Evolutionary conservation across 2,329 filamentous ascomycete species (phyloP).

Genomic region (Fusarium burgessii): DNA sequence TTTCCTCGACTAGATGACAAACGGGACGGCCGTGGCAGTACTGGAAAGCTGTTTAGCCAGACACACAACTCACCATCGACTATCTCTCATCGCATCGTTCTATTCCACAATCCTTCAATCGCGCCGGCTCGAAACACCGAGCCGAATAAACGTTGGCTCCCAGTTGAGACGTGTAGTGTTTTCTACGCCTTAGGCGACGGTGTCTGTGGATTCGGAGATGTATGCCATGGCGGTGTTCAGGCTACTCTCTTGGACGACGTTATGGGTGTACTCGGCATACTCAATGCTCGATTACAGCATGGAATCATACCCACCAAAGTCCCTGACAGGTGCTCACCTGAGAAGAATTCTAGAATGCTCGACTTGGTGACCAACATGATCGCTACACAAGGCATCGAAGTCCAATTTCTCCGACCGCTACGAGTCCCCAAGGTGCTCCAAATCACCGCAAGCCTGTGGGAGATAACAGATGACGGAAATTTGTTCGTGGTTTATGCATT

Average conservation of each 20-base stretch:
- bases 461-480: background rate
- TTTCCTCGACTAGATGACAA: accelerated
- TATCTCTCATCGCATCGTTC: background rate
- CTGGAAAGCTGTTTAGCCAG: background rate
- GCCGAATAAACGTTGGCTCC: background rate
- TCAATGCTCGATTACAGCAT: background rate
- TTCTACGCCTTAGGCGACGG: background rate
- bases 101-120: background rate
- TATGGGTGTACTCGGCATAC: background rate
- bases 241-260: background rate
- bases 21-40: background rate
- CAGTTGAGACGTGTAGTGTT: accelerated
- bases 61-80: background rate
- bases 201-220: background rate
- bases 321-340: accelerated
- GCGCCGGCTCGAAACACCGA: accelerated
- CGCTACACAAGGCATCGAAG: background rate
- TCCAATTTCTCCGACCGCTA: background rate
- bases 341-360: accelerated
- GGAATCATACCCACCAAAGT: background rate
- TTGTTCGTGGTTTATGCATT: background rate
- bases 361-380: background rate
- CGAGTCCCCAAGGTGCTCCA: background rate
- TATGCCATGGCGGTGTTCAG: background rate
- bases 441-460: accelerated